phyloP scores from a whole-genome alignment of 164 flowering plant genomes.

The Vitis amurensis region DNA sequence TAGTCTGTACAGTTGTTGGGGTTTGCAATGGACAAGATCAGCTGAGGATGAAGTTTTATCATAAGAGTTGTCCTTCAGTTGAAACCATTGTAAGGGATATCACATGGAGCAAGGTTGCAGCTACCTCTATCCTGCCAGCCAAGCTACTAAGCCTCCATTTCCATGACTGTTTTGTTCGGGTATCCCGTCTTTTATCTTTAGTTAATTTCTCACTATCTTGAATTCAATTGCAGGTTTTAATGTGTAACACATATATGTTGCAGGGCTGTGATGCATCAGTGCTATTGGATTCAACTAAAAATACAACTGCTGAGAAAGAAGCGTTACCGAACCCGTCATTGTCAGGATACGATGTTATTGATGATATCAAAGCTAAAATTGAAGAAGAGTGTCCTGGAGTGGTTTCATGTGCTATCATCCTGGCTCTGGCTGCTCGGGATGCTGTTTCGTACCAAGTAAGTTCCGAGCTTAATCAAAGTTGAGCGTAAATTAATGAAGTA shows the following conservation, averaged over 20 bases:
- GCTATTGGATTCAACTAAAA: conserved; percentile 17
- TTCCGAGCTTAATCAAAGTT: neutral
- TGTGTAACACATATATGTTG: neutral
- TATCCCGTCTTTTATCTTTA: conserved; percentile 3
- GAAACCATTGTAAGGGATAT: conserved; percentile 3
- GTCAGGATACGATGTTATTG: conserved; percentile 26
- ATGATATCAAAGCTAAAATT: conserved; percentile 17
- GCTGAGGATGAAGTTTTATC: neutral
- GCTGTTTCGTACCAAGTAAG: conserved; percentile 19
- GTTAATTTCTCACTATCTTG: neutral
- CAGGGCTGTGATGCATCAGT: conserved; percentile 41
- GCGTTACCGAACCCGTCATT: conserved; percentile 21
- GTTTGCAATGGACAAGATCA: neutral
- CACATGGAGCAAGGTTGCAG: conserved; percentile 4
- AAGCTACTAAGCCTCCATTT: conserved; percentile 19
- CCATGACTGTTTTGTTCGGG: conserved; percentile 30
- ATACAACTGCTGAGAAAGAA: conserved; percentile 19
- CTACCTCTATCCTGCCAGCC: conserved; percentile 8
- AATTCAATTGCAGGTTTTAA: neutral
- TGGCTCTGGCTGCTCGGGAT: conserved; percentile 31
- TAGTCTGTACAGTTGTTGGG: neutral
- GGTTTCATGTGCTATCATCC: conserved; percentile 40
- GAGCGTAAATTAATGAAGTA: no score
- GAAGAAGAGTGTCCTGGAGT: conserved; percentile 26
- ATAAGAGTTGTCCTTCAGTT: conserved; percentile 9